Conservation (phyloP, 2,329 filamentous ascomycete genomes). For the Beauveria bassiana region DNA sequence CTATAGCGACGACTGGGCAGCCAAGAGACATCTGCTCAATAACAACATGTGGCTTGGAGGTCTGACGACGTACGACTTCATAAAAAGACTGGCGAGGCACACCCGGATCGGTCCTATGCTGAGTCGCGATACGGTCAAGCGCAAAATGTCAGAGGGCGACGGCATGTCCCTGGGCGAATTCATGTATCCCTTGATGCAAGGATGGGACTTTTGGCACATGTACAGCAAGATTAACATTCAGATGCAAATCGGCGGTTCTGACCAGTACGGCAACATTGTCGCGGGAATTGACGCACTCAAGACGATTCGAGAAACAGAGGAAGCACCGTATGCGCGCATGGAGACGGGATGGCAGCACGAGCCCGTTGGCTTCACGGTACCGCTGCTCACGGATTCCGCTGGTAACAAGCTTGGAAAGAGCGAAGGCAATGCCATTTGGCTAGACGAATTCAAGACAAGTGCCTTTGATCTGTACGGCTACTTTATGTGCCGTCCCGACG, state of each 20-base stretch:
- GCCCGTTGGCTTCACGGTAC: conserved; percentile 83
- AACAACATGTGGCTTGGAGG: conserved; percentile 79
- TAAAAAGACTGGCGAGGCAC: conserved; percentile 63
- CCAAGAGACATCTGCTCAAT: conserved; percentile 63
- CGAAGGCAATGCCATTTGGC: conserved; percentile 88
- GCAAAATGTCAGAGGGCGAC: conserved; percentile 73
- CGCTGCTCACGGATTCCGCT: conserved; percentile 74
- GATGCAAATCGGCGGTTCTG: conserved; percentile 88
- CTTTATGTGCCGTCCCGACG: conserved; percentile 76
- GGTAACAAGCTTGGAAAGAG: conserved; percentile 94
- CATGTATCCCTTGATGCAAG: conserved; percentile 85
- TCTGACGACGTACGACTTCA: conserved; percentile 63
- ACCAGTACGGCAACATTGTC: conserved; percentile 95
- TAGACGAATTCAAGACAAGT: conserved; percentile 73
- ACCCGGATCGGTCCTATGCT: conserved; percentile 82
- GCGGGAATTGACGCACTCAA: conserved; percentile 83
- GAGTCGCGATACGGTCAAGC: conserved; percentile 78
- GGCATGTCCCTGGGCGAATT: conserved; percentile 96
- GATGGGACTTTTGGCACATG: conserved; percentile 94
- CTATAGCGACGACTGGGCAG: conserved; percentile 54
- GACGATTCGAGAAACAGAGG: conserved; percentile 54
- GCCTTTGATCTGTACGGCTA: conserved; percentile 86
- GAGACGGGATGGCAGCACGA: conserved; percentile 38
- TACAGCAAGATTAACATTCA: conserved; percentile 60
- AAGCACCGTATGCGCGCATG: conserved; percentile 33